phyloP scores from a whole-genome alignment of 768 basidiomycete species.

The Candolleomyces efflorescens region DNA sequence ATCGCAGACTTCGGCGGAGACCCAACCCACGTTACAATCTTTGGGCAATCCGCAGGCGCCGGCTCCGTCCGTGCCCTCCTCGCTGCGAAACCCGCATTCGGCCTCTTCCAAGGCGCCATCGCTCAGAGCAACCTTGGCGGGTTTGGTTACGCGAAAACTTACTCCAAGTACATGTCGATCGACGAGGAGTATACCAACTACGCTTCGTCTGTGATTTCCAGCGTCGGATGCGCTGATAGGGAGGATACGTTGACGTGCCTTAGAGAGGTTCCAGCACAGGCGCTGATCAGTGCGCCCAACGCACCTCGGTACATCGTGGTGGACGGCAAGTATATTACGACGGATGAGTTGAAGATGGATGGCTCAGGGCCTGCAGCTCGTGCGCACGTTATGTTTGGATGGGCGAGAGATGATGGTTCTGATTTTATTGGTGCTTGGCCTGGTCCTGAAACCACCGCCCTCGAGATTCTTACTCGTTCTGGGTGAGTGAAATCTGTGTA shows the following conservation, averaged over 20 bases:
- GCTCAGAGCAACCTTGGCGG: constrained; percentile 43
- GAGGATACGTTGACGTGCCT: constrained; percentile 35
- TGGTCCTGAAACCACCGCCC: constrained; percentile 9
- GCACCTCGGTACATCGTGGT: constrained; percentile 38
- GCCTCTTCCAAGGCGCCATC: constrained; percentile 9
- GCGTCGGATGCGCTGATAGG: constrained; percentile 34
- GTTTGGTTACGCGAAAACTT: constrained; percentile 43
- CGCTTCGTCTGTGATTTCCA: constrained; percentile 30
- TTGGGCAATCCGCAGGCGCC: constrained; percentile 12
- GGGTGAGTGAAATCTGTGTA: constrained; percentile 16
- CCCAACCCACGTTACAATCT: constrained; percentile 44
- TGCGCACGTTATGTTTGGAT: constrained; percentile 45
- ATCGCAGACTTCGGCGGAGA: constrained; percentile 64
- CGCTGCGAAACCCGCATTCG: background rate
- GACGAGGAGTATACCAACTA: constrained; percentile 30
- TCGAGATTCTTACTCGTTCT: constrained; percentile 11
- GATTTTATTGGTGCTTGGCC: constrained; percentile 37
- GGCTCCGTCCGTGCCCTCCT: constrained; percentile 7
- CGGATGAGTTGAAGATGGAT: constrained; percentile 33
- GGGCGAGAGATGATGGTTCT: constrained; percentile 48
- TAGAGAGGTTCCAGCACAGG: constrained; percentile 25
- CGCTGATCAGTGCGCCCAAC: constrained; percentile 34
- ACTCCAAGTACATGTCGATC: constrained; percentile 46
- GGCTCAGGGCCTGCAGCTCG: constrained; percentile 35
- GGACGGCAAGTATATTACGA: constrained; percentile 42